Conservation (phyloP, 2,329 filamentous ascomycete species). For the Pseudogymnoascus sp. region DNA sequence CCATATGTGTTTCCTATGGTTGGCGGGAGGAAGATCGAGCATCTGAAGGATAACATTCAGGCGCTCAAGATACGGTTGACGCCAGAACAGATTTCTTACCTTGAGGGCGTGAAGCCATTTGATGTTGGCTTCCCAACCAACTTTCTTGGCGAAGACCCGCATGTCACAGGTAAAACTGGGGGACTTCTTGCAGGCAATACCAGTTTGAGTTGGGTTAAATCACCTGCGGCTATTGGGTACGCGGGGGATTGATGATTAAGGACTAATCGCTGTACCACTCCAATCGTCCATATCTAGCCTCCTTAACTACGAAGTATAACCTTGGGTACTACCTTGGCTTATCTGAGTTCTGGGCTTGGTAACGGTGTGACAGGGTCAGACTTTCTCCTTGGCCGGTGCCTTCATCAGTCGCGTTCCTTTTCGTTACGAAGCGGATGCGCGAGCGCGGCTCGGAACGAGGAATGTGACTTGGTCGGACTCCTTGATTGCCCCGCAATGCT, state of each 20-base stretch:
- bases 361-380: neutral
- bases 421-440: neutral
- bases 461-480: neutral
- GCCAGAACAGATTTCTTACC: slow-evolving; percentile 54
- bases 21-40: slow-evolving; percentile 61
- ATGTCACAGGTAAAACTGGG: neutral
- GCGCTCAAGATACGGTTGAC: slow-evolving; percentile 54
- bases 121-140: slow-evolving; percentile 60
- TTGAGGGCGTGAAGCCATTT: slow-evolving; percentile 55
- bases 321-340: neutral
- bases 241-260: neutral
- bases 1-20: slow-evolving; percentile 68
- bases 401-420: neutral
- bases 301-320: neutral
- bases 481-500: neutral
- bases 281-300: neutral
- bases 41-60: slow-evolving; percentile 63
- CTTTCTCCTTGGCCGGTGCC: neutral
- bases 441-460: neutral
- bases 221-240: neutral
- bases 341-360: neutral
- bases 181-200: neutral
- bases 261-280: neutral
- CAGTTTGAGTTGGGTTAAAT: neutral
- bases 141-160: slow-evolving; percentile 43